phyloP scores from a whole-genome alignment of 1,284 basidiomycete genomes.

The Ustilago xerochloae region DNA sequence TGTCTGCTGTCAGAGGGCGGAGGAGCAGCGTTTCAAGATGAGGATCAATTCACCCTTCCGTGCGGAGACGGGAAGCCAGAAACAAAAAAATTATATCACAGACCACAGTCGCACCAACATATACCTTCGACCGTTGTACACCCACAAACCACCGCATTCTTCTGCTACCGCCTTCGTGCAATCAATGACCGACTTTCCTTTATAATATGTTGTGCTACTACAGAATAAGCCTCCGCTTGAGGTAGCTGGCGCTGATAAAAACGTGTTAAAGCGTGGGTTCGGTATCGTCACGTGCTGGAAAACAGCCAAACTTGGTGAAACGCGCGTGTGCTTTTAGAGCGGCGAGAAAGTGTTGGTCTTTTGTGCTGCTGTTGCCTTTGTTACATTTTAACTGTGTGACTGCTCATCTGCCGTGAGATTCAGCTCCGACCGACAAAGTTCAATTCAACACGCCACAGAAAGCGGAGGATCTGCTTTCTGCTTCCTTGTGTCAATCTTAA shows the following conservation, averaged over 20 bases:
- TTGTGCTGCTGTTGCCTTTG: not conserved
- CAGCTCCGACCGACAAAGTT: not conserved
- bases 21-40: no score
- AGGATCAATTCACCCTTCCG: no score
- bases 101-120: not conserved
- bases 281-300: not conserved
- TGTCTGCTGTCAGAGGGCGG: no score
- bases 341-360: not conserved
- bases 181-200: not conserved
- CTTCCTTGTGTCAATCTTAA: not conserved
- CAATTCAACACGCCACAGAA: not conserved
- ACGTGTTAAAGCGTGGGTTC: not conserved
- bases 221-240: not conserved
- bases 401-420: no score
- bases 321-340: slow-evolving; percentile 1
- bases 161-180: not conserved
- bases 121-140: slow-evolving; percentile 4
- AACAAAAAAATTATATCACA: no score
- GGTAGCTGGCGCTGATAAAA: not conserved
- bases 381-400: no score
- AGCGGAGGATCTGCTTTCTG: no score
- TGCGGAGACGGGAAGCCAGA: no score
- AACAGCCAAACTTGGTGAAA: not conserved
- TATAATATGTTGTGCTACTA: not conserved
- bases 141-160: not conserved